These are phyloP conservation scores for Pholiota molesta DNA, from an alignment of 768 basidiomycete species.

Conservation along the genomic window DNA sequence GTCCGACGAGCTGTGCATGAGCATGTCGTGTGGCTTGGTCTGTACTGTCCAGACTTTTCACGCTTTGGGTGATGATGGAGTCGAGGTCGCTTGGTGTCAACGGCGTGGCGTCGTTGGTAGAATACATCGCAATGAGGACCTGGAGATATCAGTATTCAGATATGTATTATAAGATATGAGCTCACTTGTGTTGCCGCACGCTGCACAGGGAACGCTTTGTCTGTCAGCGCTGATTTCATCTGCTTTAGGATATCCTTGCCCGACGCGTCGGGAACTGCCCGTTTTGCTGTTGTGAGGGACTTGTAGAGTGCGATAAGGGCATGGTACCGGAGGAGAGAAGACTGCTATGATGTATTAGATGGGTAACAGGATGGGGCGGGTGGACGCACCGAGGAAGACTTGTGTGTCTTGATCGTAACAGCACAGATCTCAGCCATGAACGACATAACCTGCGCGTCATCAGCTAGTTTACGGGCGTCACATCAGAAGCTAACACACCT, in stretches of 20 bases:
- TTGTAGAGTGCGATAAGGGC: constrained; percentile 80
- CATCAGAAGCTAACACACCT: constrained; percentile 51
- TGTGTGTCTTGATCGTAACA: constrained; percentile 67
- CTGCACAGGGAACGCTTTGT: constrained; percentile 86
- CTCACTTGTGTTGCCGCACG: constrained; percentile 79
- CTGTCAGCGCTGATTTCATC: constrained; percentile 70
- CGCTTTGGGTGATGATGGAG: constrained; percentile 61
- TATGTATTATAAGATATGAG: neutral
- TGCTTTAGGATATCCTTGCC: constrained; percentile 86
- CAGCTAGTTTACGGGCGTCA: neutral
- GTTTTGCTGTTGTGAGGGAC: constrained; percentile 76
- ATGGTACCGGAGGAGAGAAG: constrained; percentile 81
- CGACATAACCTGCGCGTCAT: constrained; percentile 81
- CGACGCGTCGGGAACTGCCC: constrained; percentile 78
- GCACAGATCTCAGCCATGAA: constrained; percentile 85
- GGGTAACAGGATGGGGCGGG: neutral
- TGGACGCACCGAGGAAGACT: constrained; percentile 68
- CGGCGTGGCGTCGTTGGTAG: constrained; percentile 50
- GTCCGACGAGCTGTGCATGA: constrained; percentile 79
- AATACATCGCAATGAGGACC: constrained; percentile 59
- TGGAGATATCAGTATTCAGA: constrained; percentile 14
- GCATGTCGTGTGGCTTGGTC: constrained; percentile 85
- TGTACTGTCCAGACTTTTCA: constrained; percentile 77
- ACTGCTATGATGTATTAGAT: constrained; percentile 41
- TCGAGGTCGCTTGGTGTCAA: constrained; percentile 77